Conservation (phyloP, 768 basidiomycete genomes). For the Rhizopogon vulgaris region DNA sequence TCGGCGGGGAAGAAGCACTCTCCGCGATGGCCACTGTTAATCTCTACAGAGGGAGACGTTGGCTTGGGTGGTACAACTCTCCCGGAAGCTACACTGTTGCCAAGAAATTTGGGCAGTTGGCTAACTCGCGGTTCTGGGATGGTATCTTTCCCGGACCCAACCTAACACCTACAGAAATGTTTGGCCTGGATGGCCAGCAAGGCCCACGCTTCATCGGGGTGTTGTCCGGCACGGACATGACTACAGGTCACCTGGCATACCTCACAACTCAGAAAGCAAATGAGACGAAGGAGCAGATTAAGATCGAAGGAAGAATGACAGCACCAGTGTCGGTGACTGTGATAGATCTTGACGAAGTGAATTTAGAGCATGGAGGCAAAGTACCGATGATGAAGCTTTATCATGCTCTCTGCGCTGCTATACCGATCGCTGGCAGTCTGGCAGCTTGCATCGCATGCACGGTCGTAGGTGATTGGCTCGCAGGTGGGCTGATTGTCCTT, state of each 20-base stretch:
- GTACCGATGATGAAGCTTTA: slow-evolving; percentile 2
- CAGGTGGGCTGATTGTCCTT: slow-evolving; percentile 24
- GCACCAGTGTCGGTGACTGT: slow-evolving; percentile 13
- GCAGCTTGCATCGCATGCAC: slow-evolving; percentile 21
- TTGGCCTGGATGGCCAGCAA: slow-evolving; percentile 21
- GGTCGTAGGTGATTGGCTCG: slow-evolving; percentile 22
- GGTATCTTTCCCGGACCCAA: slow-evolving; percentile 26
- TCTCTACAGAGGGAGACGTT: slow-evolving; percentile 23
- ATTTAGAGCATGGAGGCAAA: slow-evolving; percentile 11
- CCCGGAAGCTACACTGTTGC: slow-evolving; percentile 31
- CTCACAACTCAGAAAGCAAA: slow-evolving; percentile 15
- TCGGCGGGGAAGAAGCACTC: slow-evolving; percentile 33
- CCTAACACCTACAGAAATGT: slow-evolving; percentile 20
- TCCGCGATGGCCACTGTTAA: slow-evolving; percentile 32
- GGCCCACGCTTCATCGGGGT: slow-evolving; percentile 22
- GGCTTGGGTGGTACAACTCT: slow-evolving; percentile 33
- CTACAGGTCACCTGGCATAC: slow-evolving; percentile 26
- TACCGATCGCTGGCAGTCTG: slow-evolving; percentile 21
- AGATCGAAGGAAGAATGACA: slow-evolving; percentile 13
- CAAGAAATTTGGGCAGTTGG: slow-evolving; percentile 25
- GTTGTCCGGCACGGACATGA: slow-evolving; percentile 25
- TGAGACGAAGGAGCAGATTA: background rate
- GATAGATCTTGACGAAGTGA: slow-evolving; percentile 16
- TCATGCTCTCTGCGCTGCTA: slow-evolving; percentile 11
- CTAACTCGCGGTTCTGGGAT: slow-evolving; percentile 24